These are phyloP conservation scores for Candida bentonensis DNA, from an alignment of 805 yeast genomes.

Conservation along the genomic window DNA sequence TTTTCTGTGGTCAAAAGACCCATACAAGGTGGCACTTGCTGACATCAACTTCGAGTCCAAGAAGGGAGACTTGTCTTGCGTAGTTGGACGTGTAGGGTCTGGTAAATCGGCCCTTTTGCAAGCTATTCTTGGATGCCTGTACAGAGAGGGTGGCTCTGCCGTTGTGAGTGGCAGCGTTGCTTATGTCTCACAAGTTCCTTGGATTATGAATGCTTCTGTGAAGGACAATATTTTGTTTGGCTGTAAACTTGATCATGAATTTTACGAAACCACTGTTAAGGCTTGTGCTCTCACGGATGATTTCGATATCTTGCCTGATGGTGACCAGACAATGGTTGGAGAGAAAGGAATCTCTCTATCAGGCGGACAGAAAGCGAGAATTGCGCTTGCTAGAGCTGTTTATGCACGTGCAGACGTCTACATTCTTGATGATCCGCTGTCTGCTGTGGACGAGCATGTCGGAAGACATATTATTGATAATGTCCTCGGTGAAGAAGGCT, in stretches of 20 bases:
- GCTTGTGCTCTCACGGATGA: constrained; percentile 60
- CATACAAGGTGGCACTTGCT: constrained; percentile 50
- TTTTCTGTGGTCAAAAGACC: constrained; percentile 50
- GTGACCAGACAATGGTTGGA: constrained; percentile 70
- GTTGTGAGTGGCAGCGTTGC: constrained; percentile 66
- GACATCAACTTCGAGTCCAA: constrained; percentile 51
- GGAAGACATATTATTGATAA: constrained; percentile 64
- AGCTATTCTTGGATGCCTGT: constrained; percentile 69
- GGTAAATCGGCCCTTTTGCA: constrained; percentile 81
- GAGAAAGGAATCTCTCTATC: constrained; percentile 75
- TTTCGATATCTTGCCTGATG: constrained; percentile 52
- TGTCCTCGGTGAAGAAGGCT: constrained; percentile 71
- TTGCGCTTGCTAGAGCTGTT: constrained; percentile 66
- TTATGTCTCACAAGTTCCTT: constrained; percentile 80
- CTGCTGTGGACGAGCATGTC: constrained; percentile 80
- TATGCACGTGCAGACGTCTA: constrained; percentile 55
- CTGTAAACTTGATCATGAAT: constrained; percentile 31
- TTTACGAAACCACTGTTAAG: constrained; percentile 39
- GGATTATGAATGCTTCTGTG: constrained; percentile 94
- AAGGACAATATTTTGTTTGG: constrained; percentile 67
- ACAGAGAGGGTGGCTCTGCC: constrained; percentile 61
- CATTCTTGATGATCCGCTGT: constrained; percentile 62
- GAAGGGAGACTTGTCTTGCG: constrained; percentile 72
- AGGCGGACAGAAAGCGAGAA: constrained; percentile 85
- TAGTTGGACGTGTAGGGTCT: constrained; percentile 82